phyloP scores from a whole-genome alignment of 1,284 basidiomycete species.

The Gomphus bonarii region DNA sequence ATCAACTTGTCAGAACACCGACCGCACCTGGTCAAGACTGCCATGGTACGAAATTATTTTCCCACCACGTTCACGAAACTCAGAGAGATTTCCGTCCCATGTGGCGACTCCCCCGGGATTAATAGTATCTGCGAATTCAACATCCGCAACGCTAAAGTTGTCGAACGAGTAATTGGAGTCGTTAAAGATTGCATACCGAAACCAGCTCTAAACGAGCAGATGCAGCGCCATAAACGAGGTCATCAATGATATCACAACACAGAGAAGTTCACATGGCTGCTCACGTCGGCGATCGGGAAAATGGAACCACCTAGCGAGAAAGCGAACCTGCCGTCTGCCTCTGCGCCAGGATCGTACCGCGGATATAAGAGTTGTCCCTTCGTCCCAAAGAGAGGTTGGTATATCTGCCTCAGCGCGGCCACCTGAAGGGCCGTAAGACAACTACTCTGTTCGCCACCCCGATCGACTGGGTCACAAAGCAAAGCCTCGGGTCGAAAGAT shows the following conservation, averaged over 20 bases:
- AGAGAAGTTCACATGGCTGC: not conserved
- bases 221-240: no score
- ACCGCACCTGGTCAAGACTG: slow-evolving; percentile 12
- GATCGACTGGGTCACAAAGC: slow-evolving; percentile 16
- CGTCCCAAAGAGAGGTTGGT: slow-evolving; percentile 21
- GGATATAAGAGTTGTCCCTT: slow-evolving; percentile 24
- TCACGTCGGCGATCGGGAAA: not conserved
- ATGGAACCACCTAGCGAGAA: not conserved
- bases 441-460: slow-evolving; percentile 17
- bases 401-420: slow-evolving; percentile 23
- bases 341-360: slow-evolving; percentile 15
- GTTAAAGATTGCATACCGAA: slow-evolving; percentile 13
- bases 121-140: slow-evolving; percentile 9
- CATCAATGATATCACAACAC: not conserved
- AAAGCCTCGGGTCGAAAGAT: slow-evolving; percentile 19
- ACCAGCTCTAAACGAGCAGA: slow-evolving; percentile 11
- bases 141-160: slow-evolving; percentile 12
- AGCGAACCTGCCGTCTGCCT: slow-evolving; percentile 3
- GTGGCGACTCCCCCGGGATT: slow-evolving; percentile 14
- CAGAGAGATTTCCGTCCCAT: slow-evolving; percentile 15
- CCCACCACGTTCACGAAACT: slow-evolving; percentile 17
- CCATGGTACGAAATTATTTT: slow-evolving; percentile 19
- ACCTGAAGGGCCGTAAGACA: slow-evolving; percentile 26
- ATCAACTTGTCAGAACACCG: not conserved
- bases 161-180: slow-evolving; percentile 10